Base-by-base conservation (phyloP, 495 filamentous ascomycete species). In the Clohesyomyces aquaticus region DNA sequence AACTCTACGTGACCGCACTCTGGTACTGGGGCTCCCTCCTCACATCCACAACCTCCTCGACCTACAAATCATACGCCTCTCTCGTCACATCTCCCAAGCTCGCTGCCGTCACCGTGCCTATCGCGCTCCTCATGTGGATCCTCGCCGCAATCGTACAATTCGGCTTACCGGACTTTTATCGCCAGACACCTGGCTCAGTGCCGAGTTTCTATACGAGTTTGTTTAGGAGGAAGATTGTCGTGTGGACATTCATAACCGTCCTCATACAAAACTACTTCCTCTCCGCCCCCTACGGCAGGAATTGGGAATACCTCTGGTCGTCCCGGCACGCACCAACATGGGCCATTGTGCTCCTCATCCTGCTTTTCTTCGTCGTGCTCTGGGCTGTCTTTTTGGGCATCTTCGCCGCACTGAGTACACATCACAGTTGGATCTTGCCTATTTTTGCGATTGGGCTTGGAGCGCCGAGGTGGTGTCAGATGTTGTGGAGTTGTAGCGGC, bases 211-310 rank as follows among this genome's bases (percentile, higher is more conserved):
- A 79, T 76, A 79, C 66, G 16, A 80, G 82, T 28, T 71, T 88
- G 8, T 73, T 79, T 61, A 80, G 83, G 21, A 78, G 86, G 10
- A 83, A 84, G 56, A 82, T 86, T 53, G 80, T 87, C 19, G 73
- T 85, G 45, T 84, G 82, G 82, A 83, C 84, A 75, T 81, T 87
- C 71, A 74, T 86, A 72, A 75, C 79, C 55, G 81, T 88, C 63
- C 70, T 88, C 66, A 71, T 89, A 23, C 86, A 88, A 73, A 89
- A 89, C 70, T 88, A 82, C 78, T 88, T 78, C 76, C 81, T 88
- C 28, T 80, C 81, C 18, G 75, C 82, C 0, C 82, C 80, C 38
- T 85, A 85, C 71, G 85, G 85, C 52, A 81, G 84, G 43, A 85
- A 82, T 70, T 88, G 85, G 85, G 70, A 74, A 18, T 88, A 83